Evolutionary conservation across 495 filamentous ascomycete genomes (phyloP).

Genomic region (Podospora pseudocomata): DNA sequence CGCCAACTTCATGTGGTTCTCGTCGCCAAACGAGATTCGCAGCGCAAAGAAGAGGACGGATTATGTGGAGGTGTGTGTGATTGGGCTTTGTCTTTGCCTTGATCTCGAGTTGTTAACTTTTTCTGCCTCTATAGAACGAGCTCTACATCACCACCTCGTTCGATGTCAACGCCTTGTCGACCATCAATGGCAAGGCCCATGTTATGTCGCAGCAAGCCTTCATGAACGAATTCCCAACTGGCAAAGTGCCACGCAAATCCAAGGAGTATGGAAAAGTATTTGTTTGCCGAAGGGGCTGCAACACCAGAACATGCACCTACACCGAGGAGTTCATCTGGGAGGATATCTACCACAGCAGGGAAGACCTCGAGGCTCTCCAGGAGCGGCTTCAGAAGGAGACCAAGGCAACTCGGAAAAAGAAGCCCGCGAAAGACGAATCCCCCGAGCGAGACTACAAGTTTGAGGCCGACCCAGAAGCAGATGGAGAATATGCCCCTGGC

Average conservation of each 20-base stretch:
- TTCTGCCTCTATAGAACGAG: slow-evolving; percentile 58
- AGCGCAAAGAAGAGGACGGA: slow-evolving; percentile 80
- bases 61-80: slow-evolving; percentile 56
- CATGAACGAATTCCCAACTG: slow-evolving; percentile 64
- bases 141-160: slow-evolving; percentile 83
- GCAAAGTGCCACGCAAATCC: slow-evolving; percentile 68
- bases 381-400: slow-evolving; percentile 65
- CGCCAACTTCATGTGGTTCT: slow-evolving; percentile 86
- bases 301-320: slow-evolving; percentile 81
- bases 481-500: slow-evolving; percentile 42
- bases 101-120: neutral
- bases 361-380: slow-evolving; percentile 60
- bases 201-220: slow-evolving; percentile 72
- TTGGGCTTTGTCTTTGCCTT: neutral
- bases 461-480: slow-evolving; percentile 35
- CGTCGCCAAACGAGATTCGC: slow-evolving; percentile 81
- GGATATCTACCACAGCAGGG: slow-evolving; percentile 65
- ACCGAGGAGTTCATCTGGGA: slow-evolving; percentile 94
- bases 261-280: slow-evolving; percentile 84
- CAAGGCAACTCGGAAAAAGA: slow-evolving; percentile 63
- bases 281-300: slow-evolving; percentile 84
- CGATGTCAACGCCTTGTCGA: slow-evolving; percentile 79
- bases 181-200: slow-evolving; percentile 82
- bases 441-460: slow-evolving; percentile 48
- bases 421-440: slow-evolving; percentile 25